Base-by-base conservation (phyloP, 228 moss, liverwort and hornwort species). In the Sphagnum fallax region DNA sequence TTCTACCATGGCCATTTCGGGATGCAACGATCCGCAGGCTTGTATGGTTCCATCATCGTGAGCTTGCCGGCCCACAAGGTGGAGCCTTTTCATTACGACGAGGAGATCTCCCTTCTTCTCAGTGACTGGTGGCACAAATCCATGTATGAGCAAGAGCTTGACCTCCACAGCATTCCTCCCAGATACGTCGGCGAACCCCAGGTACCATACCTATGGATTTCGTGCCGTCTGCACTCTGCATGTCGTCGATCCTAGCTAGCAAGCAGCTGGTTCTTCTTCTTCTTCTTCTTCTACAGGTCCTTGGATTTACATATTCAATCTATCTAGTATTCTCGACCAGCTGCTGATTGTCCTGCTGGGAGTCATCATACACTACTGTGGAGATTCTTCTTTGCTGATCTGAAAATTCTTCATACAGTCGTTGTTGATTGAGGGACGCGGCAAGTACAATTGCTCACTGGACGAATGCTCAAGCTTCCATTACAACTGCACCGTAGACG, bases 1-100 rank as follows among this genome's bases (percentile, higher is more conserved):
- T 67, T 89, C 16, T 92, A 80, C 69, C 90, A 92, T 11, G 84
- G 88, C 4, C 89, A 92, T 68, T n/a, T 55, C 49, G 75, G 82
- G 4, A 16, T 74, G 62, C 88, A 92, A 61, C 80, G 85, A 10
- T 53, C 71, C 6, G 79, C 80, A 32, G 89, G 92, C 4, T 69
- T 92, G 0, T 88, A 77, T 0, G 88, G 88, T 16, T 69, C 80
- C 4, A 69, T 92, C 0, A 72, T 88, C 6, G 73, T 92, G 0
- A 65, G 86, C 6, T 63, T 52, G 0, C 3, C 50, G 4, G 7
- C 13, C 0, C 69, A 4, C 8, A 65, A 52, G 0, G 0, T 16
- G 0, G 75, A 62, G 51, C 88, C 88, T 0, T 84, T 81, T 68
- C 61, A 47, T 4, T 88, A 88, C 64, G 80, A 92, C 16, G 82